Base-by-base conservation (phyloP, 1,139 yeast species). In the Yamadazyma dushanensis region DNA sequence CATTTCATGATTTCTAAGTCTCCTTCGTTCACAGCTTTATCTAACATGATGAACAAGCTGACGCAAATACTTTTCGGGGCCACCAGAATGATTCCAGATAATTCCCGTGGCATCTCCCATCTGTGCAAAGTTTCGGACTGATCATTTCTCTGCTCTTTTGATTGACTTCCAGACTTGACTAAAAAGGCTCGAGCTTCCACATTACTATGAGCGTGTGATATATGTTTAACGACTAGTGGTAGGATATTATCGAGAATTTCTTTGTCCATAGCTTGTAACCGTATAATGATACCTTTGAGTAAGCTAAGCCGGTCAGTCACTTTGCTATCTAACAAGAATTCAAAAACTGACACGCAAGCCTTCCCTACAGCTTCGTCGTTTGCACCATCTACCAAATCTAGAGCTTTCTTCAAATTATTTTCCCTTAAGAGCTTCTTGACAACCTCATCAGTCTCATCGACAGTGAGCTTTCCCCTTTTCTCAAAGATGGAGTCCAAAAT, bases 401-500 rank as follows among this genome's bases (percentile, higher is more conserved):
- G 40, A 9, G 62, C 50, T 35, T 57, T 53, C 3, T 46, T 46
- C 13, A 59, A 13, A 18, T 62, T 55, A 10, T 47, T 47, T 16
- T 59, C 57, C 3, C 42, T 41, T 2, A 70, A 47, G 22, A 66
- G 47, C 37, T 56, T 58, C 17, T 38, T 44, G 14, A 64, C 50
- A 15, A 70, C 56, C 13, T 48, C 43, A 22, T 57, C 46, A 27
- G 64, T 53, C 25, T 70, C 75, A 1, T 38, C 28, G 3, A 46
- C 28, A 13, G 47, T 47, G 5, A 66, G 37, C 1, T 64, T 67
- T 10, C 50, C 49, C 25, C 47, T 46, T 5, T 63, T 50, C n/a
- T 57, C 51, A 35, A 61, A 51, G 9, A 70, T 64, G 4, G 59
- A 47, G 35, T 54, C 57, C 21, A 66, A 49, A 19, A 64, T 49